Evolutionary conservation across 1,139 yeast species (phyloP).

Genomic region (Suhomyces bokatorum): DNA sequence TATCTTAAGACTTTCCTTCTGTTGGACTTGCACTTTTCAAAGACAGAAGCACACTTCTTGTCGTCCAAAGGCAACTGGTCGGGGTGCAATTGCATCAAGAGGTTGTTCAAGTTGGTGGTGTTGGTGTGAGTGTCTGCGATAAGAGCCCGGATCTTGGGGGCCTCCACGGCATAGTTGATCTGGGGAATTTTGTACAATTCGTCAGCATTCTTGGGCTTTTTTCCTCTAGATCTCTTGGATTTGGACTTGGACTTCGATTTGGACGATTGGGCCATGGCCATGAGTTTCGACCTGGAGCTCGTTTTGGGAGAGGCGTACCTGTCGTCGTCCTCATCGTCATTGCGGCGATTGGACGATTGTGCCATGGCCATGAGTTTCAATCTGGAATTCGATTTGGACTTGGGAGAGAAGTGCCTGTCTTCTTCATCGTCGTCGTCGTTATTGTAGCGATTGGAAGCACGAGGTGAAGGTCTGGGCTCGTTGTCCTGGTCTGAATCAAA

Average conservation of each 20-base stretch:
- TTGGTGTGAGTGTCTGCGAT: constrained; percentile 78
- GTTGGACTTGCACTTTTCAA: constrained; percentile 72
- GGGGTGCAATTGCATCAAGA: constrained; percentile 55
- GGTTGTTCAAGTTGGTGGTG: constrained; percentile 70
- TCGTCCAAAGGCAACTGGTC: constrained; percentile 64
- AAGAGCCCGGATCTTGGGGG: constrained; percentile 66
- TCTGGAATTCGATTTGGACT: no score
- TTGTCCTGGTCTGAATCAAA: constrained; percentile 13
- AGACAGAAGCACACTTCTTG: constrained; percentile 55
- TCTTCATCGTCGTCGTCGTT: not conserved
- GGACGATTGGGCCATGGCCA: no score
- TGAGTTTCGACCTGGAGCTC: no score
- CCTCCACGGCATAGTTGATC: constrained; percentile 68
- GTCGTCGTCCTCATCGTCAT: not conserved
- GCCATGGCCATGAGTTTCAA: no score
- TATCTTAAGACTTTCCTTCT: constrained; percentile 79
- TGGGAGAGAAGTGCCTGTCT: no score
- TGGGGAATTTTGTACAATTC: constrained; percentile 62
- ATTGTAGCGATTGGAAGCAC: constrained; percentile 21
- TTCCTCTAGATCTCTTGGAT: constrained; percentile 5
- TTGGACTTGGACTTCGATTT: constrained; percentile 17
- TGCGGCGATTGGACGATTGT: not conserved
- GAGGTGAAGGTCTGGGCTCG: constrained; percentile 15
- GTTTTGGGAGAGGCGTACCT: no score
- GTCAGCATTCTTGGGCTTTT: constrained; percentile 46